phyloP scores from a whole-genome alignment of 129 eudicot species.

The Rutidosis leptorrhynchoides region DNA sequence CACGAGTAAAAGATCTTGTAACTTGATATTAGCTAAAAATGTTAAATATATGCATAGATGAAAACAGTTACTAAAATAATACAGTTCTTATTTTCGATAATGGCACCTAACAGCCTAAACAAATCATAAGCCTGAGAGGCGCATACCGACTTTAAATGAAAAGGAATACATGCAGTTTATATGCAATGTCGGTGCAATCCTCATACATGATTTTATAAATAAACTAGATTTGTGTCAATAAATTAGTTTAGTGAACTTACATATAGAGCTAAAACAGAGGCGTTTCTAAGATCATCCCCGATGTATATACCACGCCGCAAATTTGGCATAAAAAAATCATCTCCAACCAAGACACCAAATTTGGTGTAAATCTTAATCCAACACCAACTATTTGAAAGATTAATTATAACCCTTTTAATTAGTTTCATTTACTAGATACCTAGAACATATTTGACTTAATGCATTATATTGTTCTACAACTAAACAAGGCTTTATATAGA shows the following conservation, averaged over 20 bases:
- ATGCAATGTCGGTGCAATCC: background rate
- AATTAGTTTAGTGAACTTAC: background rate
- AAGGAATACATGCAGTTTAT: background rate
- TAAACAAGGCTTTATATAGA: too few relatives aligned
- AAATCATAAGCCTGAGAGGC: background rate
- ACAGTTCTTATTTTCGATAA: background rate
- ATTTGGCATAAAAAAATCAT: too few relatives aligned
- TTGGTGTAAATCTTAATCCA: too few relatives aligned
- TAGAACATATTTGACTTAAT: too few relatives aligned
- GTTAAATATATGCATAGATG: background rate
- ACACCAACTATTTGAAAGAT: too few relatives aligned
- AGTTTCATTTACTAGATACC: too few relatives aligned
- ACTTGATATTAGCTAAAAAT: background rate
- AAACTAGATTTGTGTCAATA: background rate
- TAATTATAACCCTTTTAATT: too few relatives aligned
- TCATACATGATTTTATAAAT: background rate
- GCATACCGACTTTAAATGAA: background rate
- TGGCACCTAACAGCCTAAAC: background rate
- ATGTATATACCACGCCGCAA: too few relatives aligned
- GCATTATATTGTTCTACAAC: too few relatives aligned
- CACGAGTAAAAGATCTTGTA: background rate
- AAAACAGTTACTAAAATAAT: background rate
- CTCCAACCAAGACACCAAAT: too few relatives aligned
- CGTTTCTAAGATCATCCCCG: background rate
- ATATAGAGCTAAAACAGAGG: background rate